phyloP scores from a whole-genome alignment of 352 stramenopile genomes.

The Blastocystis sp. region DNA sequence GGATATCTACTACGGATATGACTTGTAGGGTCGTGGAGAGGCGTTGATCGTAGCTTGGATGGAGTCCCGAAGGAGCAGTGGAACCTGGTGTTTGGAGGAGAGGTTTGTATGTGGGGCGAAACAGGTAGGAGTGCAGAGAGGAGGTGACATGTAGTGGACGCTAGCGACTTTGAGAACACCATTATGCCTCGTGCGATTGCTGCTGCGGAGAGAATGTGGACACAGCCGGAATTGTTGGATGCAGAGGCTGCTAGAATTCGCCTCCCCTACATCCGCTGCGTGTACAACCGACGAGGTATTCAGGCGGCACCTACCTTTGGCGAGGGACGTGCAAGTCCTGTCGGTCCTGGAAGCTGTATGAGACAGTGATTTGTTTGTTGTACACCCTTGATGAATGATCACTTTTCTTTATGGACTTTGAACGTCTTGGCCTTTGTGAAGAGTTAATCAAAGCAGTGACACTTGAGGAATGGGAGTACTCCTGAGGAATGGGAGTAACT shows the following conservation, averaged over 20 bases:
- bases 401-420: slow-evolving; percentile 20
- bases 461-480: neutral
- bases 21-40: slow-evolving; percentile 61
- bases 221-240: slow-evolving; percentile 32
- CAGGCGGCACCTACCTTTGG: slow-evolving; percentile 55
- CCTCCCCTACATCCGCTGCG: slow-evolving; percentile 64
- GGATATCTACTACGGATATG: slow-evolving; percentile 66
- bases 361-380: slow-evolving; percentile 47
- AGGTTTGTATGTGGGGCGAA: slow-evolving; percentile 64
- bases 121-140: neutral
- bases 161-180: slow-evolving; percentile 65
- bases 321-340: neutral
- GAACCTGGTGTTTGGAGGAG: slow-evolving; percentile 65
- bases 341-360: slow-evolving; percentile 49
- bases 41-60: slow-evolving; percentile 1
- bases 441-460: slow-evolving; percentile 8
- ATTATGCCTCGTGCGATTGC: slow-evolving; percentile 68
- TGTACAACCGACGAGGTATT: slow-evolving; percentile 63
- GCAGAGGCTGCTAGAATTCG: slow-evolving; percentile 17
- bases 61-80: slow-evolving; percentile 44
- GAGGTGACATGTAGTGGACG: slow-evolving; percentile 46
- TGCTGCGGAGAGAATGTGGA: slow-evolving; percentile 69
- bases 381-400: neutral
- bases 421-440: slow-evolving; percentile 22
- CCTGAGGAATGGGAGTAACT: neutral